Conservation (phyloP, 2,329 filamentous ascomycete species). For the Sporothrix humicola region DNA sequence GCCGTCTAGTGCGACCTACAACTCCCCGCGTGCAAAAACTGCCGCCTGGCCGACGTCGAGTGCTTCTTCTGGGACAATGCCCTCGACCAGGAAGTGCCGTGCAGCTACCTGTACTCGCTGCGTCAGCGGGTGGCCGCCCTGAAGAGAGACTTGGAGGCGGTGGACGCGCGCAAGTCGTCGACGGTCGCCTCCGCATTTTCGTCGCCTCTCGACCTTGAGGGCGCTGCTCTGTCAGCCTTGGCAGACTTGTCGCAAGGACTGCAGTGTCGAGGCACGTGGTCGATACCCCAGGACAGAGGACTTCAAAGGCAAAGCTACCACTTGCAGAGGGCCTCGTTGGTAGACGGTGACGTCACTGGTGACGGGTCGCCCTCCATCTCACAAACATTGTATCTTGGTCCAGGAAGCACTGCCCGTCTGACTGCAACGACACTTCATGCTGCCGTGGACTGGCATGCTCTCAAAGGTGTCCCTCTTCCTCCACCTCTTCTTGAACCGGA, state of each 20-base stretch:
- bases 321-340: background rate
- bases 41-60: conserved; percentile 26
- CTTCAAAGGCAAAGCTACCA: background rate
- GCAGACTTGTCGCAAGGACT: background rate
- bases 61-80: conserved; percentile 30
- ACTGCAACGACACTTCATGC: background rate
- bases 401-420: background rate
- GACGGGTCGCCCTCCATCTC: background rate
- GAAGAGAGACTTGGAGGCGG: conserved; percentile 1
- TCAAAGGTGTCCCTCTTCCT: background rate
- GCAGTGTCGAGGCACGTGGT: background rate
- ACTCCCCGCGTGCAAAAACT: conserved; percentile 24
- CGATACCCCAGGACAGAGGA: background rate
- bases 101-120: conserved; percentile 21
- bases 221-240: background rate
- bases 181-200: background rate
- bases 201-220: background rate
- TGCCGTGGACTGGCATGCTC: background rate
- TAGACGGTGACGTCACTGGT: too few relatives aligned
- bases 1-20: conserved; percentile 22
- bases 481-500: background rate
- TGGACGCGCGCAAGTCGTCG: conserved; percentile 1
- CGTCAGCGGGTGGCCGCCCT: conserved; percentile 7
- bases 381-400: background rate
- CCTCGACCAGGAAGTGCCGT: conserved; percentile 18